A percentile compares a stretch with the other conserved stretches of the same genome.
These are phyloP conservation scores for Penicillium pancosmium DNA, from an alignment of 495 filamentous ascomycete genomes.

Conservation along the genomic window DNA sequence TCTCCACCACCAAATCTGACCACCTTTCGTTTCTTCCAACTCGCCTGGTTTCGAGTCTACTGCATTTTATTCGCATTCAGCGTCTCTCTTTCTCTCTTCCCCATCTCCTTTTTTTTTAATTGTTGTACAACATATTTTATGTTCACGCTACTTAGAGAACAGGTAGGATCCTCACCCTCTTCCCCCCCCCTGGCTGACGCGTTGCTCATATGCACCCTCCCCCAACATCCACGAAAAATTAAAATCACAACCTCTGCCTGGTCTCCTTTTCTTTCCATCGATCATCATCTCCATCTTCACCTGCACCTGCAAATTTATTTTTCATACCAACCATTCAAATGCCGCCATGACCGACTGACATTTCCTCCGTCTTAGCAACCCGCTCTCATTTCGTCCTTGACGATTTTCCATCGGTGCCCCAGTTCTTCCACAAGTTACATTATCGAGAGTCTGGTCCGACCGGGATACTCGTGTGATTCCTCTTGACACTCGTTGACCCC, in stretches of 20 bases:
- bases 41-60: constrained; percentile 43
- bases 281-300: constrained; percentile 3
- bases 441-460: constrained; percentile 26
- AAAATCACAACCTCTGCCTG: constrained; percentile 19
- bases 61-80: constrained; percentile 37
- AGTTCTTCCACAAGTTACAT: constrained; percentile 23
- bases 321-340: not conserved
- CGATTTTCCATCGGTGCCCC: not conserved
- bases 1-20: constrained; percentile 28
- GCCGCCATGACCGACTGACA: constrained; percentile 19
- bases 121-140: constrained; percentile 44
- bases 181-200: constrained; percentile 30
- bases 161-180: constrained; percentile 32
- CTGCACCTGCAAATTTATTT: not conserved
- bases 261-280: constrained; percentile 17
- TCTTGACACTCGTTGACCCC: constrained; percentile 18
- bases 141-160: constrained; percentile 41
- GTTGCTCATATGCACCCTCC: constrained; percentile 23
- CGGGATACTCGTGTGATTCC: constrained; percentile 22
- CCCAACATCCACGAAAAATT: constrained; percentile 17
- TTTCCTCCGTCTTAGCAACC: constrained; percentile 11
- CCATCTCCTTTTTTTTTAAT: constrained; percentile 24
- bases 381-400: not conserved
- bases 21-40: constrained; percentile 41
- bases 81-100: constrained; percentile 20